Evolutionary conservation across 768 basidiomycete species (phyloP), one percentile per base, ranked within the genome.

Genomic region (Boletus pseudo-olivaceus): DNA sequence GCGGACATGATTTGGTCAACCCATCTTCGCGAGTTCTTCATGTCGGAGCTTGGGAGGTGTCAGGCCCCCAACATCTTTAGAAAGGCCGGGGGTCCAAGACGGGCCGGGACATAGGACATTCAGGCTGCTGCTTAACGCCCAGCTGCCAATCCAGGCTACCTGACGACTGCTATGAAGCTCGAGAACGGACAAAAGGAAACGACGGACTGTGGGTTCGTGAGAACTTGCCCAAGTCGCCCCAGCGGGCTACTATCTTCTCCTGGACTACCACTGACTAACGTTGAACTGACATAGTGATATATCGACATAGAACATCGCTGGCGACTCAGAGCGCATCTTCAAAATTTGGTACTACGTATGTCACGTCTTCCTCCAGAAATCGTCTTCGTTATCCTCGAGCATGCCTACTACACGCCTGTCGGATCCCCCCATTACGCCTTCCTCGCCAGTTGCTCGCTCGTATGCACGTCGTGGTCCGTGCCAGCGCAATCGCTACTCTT

Each of bases 401-500:
- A 53, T 23, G 64, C 26, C 23, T 70, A 70, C 57, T 68, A 70
- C 50, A 60, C 49, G 0, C 20, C 55, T 2, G 9, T 6, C 2
- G 66, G 58, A 44, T 47, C 45, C 17, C 64, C 64, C 7, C 52
- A 68, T 55, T 51, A 65, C 39, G 2, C 32, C 17, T 35, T 64
- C 32, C 66, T 70, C 30, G 46, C 54, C 46, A 59, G 47, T 43
- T 67, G 61, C 34, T 59, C 67, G 26, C 61, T 67, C 38, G 67
- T 71, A 14, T 67, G 65, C 42, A 58, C 46, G 12, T 59, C 59
- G 3, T 72, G 67, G 69, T 66, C 64, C 10, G 37, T 46, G 30
- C 64, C 63, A 33, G 67, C 70, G 2, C 70, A 69, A 49, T 46
- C 65, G 2, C 59, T 72, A 0, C 63, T 72, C 46, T 72, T 73